phyloP scores from a whole-genome alignment of 352 stramenopile genomes.

The Salisapilia sapeloensis region DNA sequence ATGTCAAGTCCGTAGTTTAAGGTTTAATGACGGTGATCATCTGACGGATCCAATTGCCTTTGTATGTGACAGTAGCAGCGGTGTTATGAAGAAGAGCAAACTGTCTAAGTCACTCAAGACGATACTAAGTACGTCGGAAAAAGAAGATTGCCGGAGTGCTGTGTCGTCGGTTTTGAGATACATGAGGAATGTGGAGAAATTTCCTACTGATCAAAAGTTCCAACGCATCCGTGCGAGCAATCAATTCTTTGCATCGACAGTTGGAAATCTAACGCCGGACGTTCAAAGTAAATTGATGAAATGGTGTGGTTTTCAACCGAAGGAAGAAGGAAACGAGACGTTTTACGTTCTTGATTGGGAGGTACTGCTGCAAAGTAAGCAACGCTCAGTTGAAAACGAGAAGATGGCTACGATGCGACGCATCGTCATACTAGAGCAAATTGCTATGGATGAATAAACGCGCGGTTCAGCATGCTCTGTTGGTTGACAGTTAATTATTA shows the following conservation, averaged over 20 bases:
- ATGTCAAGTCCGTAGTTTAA: slow-evolving; percentile 38
- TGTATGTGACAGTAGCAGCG: slow-evolving; percentile 10
- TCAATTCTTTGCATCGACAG: slow-evolving; percentile 40
- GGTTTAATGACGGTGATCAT: slow-evolving; percentile 48
- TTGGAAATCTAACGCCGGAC: slow-evolving; percentile 8
- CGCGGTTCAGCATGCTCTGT: too few species aligned
- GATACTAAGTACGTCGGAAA: not conserved
- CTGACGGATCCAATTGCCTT: slow-evolving; percentile 37
- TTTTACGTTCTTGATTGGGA: too few species aligned
- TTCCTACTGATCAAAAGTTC: slow-evolving; percentile 40
- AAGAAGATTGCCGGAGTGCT: not conserved
- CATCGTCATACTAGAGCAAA: too few species aligned
- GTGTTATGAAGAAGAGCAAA: too few species aligned
- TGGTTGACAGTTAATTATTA: too few species aligned
- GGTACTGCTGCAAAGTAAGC: too few species aligned
- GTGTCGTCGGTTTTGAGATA: slow-evolving; percentile 27
- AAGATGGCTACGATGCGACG: too few species aligned
- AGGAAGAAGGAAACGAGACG: slow-evolving; percentile 8
- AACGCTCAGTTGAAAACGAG: too few species aligned
- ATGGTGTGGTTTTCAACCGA: slow-evolving; percentile 37
- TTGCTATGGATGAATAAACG: too few species aligned
- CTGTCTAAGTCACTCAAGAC: slow-evolving; percentile 2
- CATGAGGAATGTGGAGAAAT: slow-evolving; percentile 35
- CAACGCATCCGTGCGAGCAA: slow-evolving; percentile 58
- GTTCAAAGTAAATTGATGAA: slow-evolving; percentile 7